Base-by-base conservation (phyloP, 306 rosid species). In the Oxytropis ochrocephala region DNA sequence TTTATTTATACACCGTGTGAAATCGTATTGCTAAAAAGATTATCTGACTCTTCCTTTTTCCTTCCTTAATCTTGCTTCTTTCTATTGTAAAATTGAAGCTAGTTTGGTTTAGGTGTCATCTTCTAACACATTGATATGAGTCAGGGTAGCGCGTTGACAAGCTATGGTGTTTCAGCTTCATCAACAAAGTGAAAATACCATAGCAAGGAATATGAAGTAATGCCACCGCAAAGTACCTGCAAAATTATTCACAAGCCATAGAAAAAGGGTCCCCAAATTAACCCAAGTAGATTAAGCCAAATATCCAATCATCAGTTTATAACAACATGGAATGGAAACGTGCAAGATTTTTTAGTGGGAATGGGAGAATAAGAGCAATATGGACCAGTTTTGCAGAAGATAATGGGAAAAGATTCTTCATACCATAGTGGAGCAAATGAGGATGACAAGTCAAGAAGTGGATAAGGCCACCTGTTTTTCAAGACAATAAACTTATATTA, bases 381-480 rank as follows among this genome's bases (percentile, higher is more conserved):
- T n/a, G 59, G 35, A 56, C 19, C 11, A 27, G 35, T 27, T 60
- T 47, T 1, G 29, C 29, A 47, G 60, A 52, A 60, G 38, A 29
- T 42, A 24, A 30, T 35, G 29, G 32, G 4, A 11, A 56, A 33
- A 65, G 8, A 16, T 53, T n/a, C 78, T 53, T n/a, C 78, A 69
- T 73, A 91, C 97, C 97, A 89, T n/a, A 95, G 66, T 62, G 99
- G 99, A 67, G 90, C 88, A 76, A 54, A 95, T 7, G 87, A 67
- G 68, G 99, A 89, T 78, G 99, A 85, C 79, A 95, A 83, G 65
- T 95, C 99, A 47, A 95, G 97, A 79, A 95, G 87, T 80, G 99
- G 97, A 80, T 95, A 95, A 39, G 99, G 99, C 97, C 99, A 95
- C 99, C 99, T 95, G 83, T 76, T 77, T 80, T 63, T 43, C 10